A percentile compares a stretch with the other conserved stretches of the same genome.
These are phyloP conservation scores for Gymnopilus dilepis DNA, from an alignment of 768 basidiomycete species.

Conservation along the genomic window DNA sequence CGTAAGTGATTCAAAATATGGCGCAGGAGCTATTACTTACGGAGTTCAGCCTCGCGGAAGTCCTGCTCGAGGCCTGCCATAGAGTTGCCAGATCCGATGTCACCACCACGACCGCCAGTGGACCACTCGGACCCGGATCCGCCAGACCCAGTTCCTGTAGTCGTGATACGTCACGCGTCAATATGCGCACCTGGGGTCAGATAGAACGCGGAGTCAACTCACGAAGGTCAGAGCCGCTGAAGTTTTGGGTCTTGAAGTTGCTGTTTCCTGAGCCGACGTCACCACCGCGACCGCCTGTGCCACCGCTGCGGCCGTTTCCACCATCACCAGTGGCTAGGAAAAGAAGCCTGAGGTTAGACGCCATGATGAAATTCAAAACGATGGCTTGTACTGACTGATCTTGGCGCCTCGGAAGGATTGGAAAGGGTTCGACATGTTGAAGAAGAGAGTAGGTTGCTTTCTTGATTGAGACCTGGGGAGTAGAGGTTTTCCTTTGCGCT, in stretches of 20 bases:
- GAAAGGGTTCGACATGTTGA: not conserved
- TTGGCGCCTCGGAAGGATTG: not conserved
- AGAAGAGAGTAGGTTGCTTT: not conserved
- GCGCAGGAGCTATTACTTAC: not conserved
- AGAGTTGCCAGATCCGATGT: not conserved
- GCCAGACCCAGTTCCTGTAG: conserved; percentile 1
- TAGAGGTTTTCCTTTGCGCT: not conserved
- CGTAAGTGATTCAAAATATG: not conserved
- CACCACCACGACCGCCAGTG: not conserved
- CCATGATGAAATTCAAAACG: not conserved
- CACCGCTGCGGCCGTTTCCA: not conserved
- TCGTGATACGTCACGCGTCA: too few relatives aligned
- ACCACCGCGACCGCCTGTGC: not conserved
- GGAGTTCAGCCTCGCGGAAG: not conserved
- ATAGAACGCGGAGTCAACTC: not conserved
- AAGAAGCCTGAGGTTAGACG: not conserved
- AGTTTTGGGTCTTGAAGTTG: conserved; percentile 3
- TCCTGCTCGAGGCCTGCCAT: not conserved
- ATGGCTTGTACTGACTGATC: not conserved
- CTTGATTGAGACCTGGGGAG: not conserved
- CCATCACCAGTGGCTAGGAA: not conserved
- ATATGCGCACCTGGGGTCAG: too few relatives aligned
- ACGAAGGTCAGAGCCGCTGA: not conserved
- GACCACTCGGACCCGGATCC: not conserved
- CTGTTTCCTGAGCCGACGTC: not conserved